phyloP scores from a whole-genome alignment of 306 rosid species.

The Neltuma alba region DNA sequence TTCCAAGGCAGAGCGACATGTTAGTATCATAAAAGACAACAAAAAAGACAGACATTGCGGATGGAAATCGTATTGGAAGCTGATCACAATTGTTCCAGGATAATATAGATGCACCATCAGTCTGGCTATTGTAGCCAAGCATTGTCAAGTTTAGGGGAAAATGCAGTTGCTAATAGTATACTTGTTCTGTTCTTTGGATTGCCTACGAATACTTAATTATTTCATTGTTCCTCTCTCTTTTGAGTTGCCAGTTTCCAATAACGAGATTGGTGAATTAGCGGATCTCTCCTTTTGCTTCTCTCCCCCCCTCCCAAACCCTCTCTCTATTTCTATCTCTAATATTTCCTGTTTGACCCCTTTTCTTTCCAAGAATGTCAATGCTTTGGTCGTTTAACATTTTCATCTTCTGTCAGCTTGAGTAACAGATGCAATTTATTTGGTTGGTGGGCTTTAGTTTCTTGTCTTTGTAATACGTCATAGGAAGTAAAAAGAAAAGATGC shows the following conservation, averaged over 20 bases:
- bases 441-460: conserved; percentile 32
- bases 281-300: neutral
- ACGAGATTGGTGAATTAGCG: conserved; percentile 6
- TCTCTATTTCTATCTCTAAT: neutral
- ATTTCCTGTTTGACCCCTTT: neutral
- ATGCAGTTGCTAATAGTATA: neutral
- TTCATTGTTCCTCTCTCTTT: neutral
- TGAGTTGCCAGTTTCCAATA: neutral
- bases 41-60: neutral
- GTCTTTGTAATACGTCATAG: neutral
- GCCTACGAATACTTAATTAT: neutral
- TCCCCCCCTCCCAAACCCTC: no score
- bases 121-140: neutral
- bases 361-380: neutral
- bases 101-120: neutral
- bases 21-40: neutral
- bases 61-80: neutral
- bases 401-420: conserved; percentile 4
- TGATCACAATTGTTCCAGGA: neutral
- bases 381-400: conserved; percentile 9
- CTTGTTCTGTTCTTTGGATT: neutral
- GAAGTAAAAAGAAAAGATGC: conserved; percentile 17
- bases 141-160: neutral
- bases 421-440: conserved; percentile 11
- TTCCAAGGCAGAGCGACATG: neutral